A percentile compares a stretch with the other conserved stretches of the same genome.
phyloP scores from a whole-genome alignment of 2,329 filamentous ascomycete species.

The Ophioceras dolichostomum region DNA sequence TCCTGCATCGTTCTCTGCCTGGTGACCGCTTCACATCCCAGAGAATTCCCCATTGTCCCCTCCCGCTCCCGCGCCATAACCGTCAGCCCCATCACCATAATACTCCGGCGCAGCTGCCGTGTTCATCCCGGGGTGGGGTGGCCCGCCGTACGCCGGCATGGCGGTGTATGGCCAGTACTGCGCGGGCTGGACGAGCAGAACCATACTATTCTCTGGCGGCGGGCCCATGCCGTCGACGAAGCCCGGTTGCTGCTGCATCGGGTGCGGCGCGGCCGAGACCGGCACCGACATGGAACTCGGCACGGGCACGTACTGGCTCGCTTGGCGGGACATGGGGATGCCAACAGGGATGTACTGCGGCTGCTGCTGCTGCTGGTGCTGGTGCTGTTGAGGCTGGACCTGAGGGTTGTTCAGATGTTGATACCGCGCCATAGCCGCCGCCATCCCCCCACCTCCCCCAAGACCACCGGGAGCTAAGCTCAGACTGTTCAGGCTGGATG shows the following conservation, averaged over 20 bases:
- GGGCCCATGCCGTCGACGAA: neutral
- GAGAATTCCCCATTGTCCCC: neutral
- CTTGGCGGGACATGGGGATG: conserved; percentile 2
- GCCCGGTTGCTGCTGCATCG: no score
- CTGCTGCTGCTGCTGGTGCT: conserved; percentile 2
- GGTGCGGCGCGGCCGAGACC: neutral
- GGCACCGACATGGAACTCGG: neutral
- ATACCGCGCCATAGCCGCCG: neutral
- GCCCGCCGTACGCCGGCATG: no score
- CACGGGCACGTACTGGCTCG: conserved; percentile 1
- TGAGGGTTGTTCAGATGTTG: neutral
- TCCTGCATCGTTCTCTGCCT: no score
- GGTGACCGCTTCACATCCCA: no score
- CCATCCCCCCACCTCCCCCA: no score
- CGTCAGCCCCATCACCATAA: neutral
- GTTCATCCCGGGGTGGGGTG: neutral
- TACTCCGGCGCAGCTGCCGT: neutral
- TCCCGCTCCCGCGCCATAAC: neutral
- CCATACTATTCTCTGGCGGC: neutral
- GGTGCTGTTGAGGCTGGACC: conserved; percentile 1
- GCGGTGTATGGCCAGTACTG: no score
- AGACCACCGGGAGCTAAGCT: neutral
- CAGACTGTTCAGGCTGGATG: neutral
- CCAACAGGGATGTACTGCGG: conserved; percentile 1
- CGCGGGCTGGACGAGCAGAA: no score